Conservation (phyloP, 2,329 filamentous ascomycete genomes). For the Rasamsonia emersonii region DNA sequence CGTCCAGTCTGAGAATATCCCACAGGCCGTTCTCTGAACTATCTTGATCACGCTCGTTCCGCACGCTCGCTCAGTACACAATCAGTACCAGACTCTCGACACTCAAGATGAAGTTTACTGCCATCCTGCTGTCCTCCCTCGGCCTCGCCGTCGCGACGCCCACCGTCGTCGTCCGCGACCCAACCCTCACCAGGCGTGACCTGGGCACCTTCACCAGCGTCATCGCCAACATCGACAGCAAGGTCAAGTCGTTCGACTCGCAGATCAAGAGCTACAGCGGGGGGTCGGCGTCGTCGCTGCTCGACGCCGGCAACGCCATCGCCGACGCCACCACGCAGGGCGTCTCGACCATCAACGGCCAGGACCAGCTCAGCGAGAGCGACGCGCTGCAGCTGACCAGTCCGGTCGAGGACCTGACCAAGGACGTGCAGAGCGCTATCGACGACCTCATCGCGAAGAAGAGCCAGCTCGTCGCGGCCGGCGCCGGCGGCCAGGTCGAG, state of each 20-base stretch:
- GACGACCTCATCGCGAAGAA: slow-evolving; percentile 20
- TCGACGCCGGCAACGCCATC: slow-evolving; percentile 16
- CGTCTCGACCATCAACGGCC: slow-evolving; percentile 15
- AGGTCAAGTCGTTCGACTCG: slow-evolving; percentile 14
- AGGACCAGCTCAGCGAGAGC: slow-evolving; percentile 13
- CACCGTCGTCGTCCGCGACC: slow-evolving; percentile 6
- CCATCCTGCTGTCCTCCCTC: slow-evolving; percentile 7
- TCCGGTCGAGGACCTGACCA: slow-evolving; percentile 20
- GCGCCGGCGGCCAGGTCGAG: slow-evolving; percentile 14
- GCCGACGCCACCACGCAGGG: slow-evolving; percentile 18
- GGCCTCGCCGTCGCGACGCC: slow-evolving; percentile 10
- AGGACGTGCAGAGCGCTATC: slow-evolving; percentile 16
- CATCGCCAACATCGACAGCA: slow-evolving; percentile 10
- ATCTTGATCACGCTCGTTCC: no score
- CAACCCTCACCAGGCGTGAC: slow-evolving; percentile 7
- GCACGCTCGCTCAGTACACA: slow-evolving; percentile 3
- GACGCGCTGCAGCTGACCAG: slow-evolving; percentile 20
- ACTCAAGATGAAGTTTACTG: slow-evolving; percentile 10
- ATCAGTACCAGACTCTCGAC: slow-evolving; percentile 5
- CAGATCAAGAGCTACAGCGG: slow-evolving; percentile 19
- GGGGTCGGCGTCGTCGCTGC: slow-evolving; percentile 12
- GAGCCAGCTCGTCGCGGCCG: slow-evolving; percentile 16
- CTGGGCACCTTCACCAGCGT: slow-evolving; percentile 7
- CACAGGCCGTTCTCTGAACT: no score
- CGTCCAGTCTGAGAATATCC: no score